These are phyloP conservation scores for Septoria linicola DNA, from an alignment of 2,329 filamentous ascomycete genomes.

Conservation along the genomic window DNA sequence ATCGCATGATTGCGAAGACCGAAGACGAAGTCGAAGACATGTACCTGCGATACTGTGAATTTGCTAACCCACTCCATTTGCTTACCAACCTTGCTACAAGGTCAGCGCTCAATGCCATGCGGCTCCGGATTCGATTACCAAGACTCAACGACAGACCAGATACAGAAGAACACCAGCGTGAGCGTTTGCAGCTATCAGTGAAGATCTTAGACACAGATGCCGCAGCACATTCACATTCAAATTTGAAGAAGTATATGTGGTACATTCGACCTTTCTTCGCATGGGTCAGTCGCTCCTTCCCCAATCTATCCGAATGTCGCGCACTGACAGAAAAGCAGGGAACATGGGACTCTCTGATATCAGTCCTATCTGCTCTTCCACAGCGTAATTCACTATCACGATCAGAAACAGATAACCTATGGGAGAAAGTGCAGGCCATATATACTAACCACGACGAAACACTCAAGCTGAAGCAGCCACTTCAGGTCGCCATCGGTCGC, in stretches of 20 bases:
- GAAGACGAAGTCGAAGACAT: slow-evolving; percentile 45
- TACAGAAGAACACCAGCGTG: slow-evolving; percentile 39
- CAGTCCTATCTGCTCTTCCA: slow-evolving; percentile 39
- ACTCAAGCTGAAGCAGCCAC: slow-evolving; percentile 24
- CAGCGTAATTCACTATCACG: slow-evolving; percentile 18
- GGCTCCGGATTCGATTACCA: slow-evolving; percentile 49
- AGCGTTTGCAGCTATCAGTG: slow-evolving; percentile 43
- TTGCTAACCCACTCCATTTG: slow-evolving; percentile 45
- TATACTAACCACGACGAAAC: slow-evolving; percentile 47
- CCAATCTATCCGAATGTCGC: neutral
- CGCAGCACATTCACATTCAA: slow-evolving; percentile 41
- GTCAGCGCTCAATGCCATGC: slow-evolving; percentile 45
- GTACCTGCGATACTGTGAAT: slow-evolving; percentile 48
- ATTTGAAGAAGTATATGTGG: slow-evolving; percentile 51
- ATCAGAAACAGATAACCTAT: slow-evolving; percentile 35
- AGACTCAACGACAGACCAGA: slow-evolving; percentile 35
- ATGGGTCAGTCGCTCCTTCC: slow-evolving; percentile 29
- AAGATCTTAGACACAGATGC: slow-evolving; percentile 46
- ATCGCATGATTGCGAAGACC: slow-evolving; percentile 40
- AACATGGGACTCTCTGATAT: slow-evolving; percentile 39
- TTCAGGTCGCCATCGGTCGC: slow-evolving; percentile 46
- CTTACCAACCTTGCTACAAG: slow-evolving; percentile 47
- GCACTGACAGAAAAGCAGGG: neutral
- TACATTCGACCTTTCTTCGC: slow-evolving; percentile 54
- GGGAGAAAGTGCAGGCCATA: slow-evolving; percentile 47